Evolutionary conservation across 228 moss, liverwort and hornwort genomes (phyloP).

Genomic region (Sphagnum magellanicum): DNA sequence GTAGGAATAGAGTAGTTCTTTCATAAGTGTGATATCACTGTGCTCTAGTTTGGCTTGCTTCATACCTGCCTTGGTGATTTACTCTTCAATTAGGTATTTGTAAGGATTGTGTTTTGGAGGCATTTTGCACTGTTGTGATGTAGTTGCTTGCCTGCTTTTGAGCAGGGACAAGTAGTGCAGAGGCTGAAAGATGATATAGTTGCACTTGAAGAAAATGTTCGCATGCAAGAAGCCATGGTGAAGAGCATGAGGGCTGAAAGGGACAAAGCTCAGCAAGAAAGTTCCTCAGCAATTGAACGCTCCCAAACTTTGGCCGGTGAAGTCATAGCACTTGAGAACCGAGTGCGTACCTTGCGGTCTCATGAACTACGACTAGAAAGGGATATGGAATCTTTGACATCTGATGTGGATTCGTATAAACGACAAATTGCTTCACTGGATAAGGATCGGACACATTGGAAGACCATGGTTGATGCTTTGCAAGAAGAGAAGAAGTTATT

Average conservation of each 20-base stretch:
- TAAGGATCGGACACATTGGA: conserved; percentile 76
- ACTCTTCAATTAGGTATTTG: too few relatives aligned
- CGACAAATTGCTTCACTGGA: conserved; percentile 55
- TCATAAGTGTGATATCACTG: not conserved
- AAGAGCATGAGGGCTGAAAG: conserved; percentile 63
- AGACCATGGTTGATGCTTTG: conserved; percentile 50
- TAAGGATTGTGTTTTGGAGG: too few relatives aligned
- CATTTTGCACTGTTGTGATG: too few relatives aligned
- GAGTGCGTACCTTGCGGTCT: conserved; percentile 73
- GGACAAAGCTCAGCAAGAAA: conserved; percentile 78
- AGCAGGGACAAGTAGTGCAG: conserved; percentile 76
- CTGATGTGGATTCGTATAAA: conserved; percentile 59
- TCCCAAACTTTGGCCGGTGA: conserved; percentile 93
- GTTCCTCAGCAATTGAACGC: conserved; percentile 67
- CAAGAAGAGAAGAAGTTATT: conserved; percentile 65
- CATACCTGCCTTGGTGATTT: too few relatives aligned
- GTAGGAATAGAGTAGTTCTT: conserved; percentile 20
- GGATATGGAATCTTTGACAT: conserved; percentile 44
- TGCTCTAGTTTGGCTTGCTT: not conserved
- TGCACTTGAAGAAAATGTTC: conserved; percentile 53
- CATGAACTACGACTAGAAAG: conserved; percentile 81
- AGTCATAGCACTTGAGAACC: conserved; percentile 86
- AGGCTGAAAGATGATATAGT: conserved; percentile 69
- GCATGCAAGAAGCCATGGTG: conserved; percentile 58
- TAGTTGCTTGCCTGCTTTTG: not conserved